Percentiles rank a stretch among this genome's conserved stretches.
Evolutionary conservation across 805 yeast species (phyloP).

Genomic region (Suhomyces xylopsoci): DNA sequence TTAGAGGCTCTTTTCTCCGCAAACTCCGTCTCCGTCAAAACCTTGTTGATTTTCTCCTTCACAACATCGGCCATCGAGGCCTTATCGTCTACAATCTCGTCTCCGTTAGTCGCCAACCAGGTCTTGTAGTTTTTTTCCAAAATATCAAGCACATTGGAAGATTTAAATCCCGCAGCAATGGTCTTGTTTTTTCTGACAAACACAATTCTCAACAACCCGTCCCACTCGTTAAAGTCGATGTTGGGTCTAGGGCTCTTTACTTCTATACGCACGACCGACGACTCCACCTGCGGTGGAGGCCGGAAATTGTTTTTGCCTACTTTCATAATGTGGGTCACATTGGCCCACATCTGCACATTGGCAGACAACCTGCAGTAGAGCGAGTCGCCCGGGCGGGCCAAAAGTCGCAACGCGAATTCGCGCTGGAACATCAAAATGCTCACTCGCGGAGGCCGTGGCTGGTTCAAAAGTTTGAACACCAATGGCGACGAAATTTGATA

Average conservation of each 20-base stretch:
- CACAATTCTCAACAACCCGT: slow-evolving; percentile 85
- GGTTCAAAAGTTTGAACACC: slow-evolving; percentile 86
- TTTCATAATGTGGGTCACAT: slow-evolving; percentile 96
- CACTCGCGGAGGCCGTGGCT: slow-evolving; percentile 91
- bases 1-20: slow-evolving; percentile 88
- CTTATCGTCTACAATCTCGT: slow-evolving; percentile 39
- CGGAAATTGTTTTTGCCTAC: slow-evolving; percentile 95
- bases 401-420: slow-evolving; percentile 88
- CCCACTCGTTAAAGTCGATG: slow-evolving; percentile 94
- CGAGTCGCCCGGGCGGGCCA: slow-evolving; percentile 96
- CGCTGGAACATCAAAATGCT: slow-evolving; percentile 96
- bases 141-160: slow-evolving; percentile 72
- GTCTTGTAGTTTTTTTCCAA: slow-evolving; percentile 87
- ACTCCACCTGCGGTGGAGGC: slow-evolving; percentile 98
- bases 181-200: slow-evolving; percentile 94
- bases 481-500: slow-evolving; percentile 96
- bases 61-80: slow-evolving; percentile 48
- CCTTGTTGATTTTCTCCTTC: slow-evolving; percentile 67
- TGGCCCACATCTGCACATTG: slow-evolving; percentile 99
- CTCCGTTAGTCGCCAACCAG: slow-evolving; percentile 53
- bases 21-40: slow-evolving; percentile 74
- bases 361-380: slow-evolving; percentile 91
- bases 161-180: slow-evolving; percentile 87
- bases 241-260: slow-evolving; percentile 92
- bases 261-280: slow-evolving; percentile 91